Evolutionary conservation across 2,329 filamentous ascomycete genomes (phyloP), one percentile per base, ranked within the genome.

Genomic region (Purpureocillium takamizusanense): DNA sequence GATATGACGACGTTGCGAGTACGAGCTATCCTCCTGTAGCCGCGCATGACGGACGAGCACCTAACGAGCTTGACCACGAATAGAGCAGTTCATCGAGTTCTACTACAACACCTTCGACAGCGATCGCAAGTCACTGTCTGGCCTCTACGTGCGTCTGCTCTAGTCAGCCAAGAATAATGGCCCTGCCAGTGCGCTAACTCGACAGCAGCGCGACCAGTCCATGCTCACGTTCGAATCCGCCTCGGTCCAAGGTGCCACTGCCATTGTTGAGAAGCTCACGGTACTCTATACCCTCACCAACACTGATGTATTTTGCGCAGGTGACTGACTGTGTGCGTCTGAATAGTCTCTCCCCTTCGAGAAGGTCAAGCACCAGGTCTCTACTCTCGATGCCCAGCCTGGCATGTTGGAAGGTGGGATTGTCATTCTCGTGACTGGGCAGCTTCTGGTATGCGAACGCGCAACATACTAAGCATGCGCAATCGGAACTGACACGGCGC

Each of bases 141-240:
- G 66, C 45, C 86, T 95, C 68, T 97, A 95, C 72, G 90, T 95
- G 77, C 58, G 84, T 54, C 21, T 21, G 30, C 21, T 27, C 16
- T 18, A 9, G 14, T 27, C 27, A 21, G 13, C 14, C 12, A 21
- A 21, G 18, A 9, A n/a, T 27, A 12, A 16, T 7, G 27, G 6
- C 11, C 30, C 11, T 18, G 13, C 27, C 10, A n/a, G n/a, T n/a
- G n/a, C 33, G 34, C 46, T 46, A 45, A 42, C 33, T 33, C 23
- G 27, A 9, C n/a, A 40, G 55, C 51, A 95, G 87, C 79, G 84
- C 55, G 75, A 83, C 4, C 63, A 81, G 44, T 97, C 92, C 35
- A 94, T 95, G 84, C 74, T 97, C 65, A 95, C 90, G 36, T 97
- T 95, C 56, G 87, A 97, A 74, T 80, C 74, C 34, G 52, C 69